Evolutionary conservation across 257 asterid genomes (phyloP), one percentile per base, ranked within the genome.

Genomic region (Marsdenia floribunda): DNA sequence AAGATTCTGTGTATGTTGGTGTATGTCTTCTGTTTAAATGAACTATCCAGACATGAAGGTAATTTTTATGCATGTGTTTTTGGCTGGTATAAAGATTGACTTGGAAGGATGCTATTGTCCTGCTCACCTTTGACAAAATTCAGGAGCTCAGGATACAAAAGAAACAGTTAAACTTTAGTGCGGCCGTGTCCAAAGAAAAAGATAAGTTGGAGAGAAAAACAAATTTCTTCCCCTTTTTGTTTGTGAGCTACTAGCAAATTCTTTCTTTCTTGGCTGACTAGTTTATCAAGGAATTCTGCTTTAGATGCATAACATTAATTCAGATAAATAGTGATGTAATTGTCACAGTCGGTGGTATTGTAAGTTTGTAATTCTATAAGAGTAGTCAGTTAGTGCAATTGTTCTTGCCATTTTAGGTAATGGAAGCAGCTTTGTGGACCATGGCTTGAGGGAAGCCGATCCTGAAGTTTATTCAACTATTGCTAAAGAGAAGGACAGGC

Each of bases 401-500:
- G 44, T 46, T 33, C 53, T 46, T 47, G 59, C 24, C 58, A 18
- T 64, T 72, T 46, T 80, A 91, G 98, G 90, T 79, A 73, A 68
- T 70, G 85, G 82, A 60, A 85, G 86, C 80, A 80, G 82, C 86
- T 90, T 89, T 80, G 84, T 63, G 46, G 97, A 92, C 84, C 73
- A 79, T 77, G 83, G 78, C 74, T 79, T 94, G 90, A 75, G 80
- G 12, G 92, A 88, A 73, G 90, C 84, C 75, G 99, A 94, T 80
- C 91, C 96, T 24, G 98, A 92, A 72, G 92, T 94, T 50, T 83
- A 80, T 72, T 22, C 81, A 74, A 94, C 91, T 60, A 88, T 94
- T 72, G 89, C 82, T 79, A 90, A 83, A 69, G 99, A 94, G 87
- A 92, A 90, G 93, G 83, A 87, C 63, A 93, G 97, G 13, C 99